Conservation (phyloP, 2,329 filamentous ascomycete genomes). For the Alternaria incomplexa region DNA sequence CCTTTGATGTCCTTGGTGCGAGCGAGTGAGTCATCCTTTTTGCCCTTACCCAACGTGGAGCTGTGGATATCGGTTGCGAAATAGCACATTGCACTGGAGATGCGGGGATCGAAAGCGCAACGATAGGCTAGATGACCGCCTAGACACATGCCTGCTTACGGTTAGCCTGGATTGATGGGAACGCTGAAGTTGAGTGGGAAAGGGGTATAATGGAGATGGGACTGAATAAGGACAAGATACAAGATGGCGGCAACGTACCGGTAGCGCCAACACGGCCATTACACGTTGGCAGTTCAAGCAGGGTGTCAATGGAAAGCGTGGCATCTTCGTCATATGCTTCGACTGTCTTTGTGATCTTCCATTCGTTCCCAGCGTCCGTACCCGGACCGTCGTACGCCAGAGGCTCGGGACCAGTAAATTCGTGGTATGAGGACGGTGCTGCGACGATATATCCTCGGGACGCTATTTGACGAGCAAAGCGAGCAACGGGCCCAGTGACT, state of each 20-base stretch:
- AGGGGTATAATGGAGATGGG: neutral
- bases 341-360: conserved; percentile 84
- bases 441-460: conserved; percentile 93
- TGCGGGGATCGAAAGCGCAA: conserved; percentile 74
- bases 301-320: conserved; percentile 50
- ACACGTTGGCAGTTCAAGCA: conserved; percentile 57
- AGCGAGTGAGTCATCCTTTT: conserved; percentile 67
- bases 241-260: conserved; percentile 17
- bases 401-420: conserved; percentile 85
- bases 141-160: conserved; percentile 72
- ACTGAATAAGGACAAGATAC: neutral
- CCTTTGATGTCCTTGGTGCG: conserved; percentile 72
- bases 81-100: conserved; percentile 81
- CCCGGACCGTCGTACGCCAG: conserved; percentile 86
- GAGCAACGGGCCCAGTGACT: conserved; percentile 86
- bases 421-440: conserved; percentile 89
- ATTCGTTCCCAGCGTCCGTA: conserved; percentile 85
- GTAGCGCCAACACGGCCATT: conserved; percentile 69
- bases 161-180: neutral
- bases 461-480: conserved; percentile 90
- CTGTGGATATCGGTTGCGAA: conserved; percentile 93
- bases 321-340: conserved; percentile 77
- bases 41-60: conserved; percentile 73
- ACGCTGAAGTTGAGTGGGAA: neutral
- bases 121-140: conserved; percentile 85